Percentiles rank a stretch among this genome's conserved stretches.
Conservation (phyloP, 345 rosid species). For the Moringa oleifera region DNA sequence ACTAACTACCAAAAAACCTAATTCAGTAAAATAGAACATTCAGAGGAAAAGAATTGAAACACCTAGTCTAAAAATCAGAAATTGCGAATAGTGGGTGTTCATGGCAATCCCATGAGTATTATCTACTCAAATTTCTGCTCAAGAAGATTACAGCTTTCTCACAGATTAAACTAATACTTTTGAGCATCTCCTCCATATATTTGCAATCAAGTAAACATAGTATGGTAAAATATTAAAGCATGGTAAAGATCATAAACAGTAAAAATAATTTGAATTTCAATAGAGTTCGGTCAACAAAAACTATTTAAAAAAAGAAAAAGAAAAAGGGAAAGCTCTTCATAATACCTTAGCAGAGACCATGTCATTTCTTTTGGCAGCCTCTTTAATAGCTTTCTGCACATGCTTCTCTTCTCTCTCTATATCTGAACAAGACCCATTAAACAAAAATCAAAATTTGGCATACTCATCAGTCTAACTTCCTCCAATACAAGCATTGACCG, state of each 20-base stretch:
- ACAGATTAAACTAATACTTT: background rate
- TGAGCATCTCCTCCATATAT: background rate
- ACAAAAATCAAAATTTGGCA: background rate
- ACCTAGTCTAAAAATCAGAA: background rate
- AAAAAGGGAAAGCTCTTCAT: too few species aligned
- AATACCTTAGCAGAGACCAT: slow-evolving; percentile 85
- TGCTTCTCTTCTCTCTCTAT: slow-evolving; percentile 81
- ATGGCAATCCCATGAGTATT: background rate
- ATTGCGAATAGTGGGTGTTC: background rate
- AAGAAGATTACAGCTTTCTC: background rate
- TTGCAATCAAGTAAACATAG: background rate
- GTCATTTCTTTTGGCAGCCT: slow-evolving; percentile 88
- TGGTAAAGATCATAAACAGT: background rate
- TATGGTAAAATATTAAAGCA: background rate
- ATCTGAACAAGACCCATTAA: slow-evolving; percentile 40
- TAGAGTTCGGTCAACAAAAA: too few species aligned
- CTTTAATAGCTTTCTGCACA: slow-evolving; percentile 86
- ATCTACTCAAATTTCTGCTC: background rate
- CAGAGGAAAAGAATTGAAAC: background rate
- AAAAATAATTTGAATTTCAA: background rate
- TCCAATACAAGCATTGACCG: background rate
- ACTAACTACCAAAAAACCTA: background rate
- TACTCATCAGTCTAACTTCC: slow-evolving; percentile 2
- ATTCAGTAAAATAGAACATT: background rate
- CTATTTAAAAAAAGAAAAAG: too few species aligned